Base-by-base conservation (phyloP, 1,284 basidiomycete species). In the Ceratobasidium papillatum region DNA sequence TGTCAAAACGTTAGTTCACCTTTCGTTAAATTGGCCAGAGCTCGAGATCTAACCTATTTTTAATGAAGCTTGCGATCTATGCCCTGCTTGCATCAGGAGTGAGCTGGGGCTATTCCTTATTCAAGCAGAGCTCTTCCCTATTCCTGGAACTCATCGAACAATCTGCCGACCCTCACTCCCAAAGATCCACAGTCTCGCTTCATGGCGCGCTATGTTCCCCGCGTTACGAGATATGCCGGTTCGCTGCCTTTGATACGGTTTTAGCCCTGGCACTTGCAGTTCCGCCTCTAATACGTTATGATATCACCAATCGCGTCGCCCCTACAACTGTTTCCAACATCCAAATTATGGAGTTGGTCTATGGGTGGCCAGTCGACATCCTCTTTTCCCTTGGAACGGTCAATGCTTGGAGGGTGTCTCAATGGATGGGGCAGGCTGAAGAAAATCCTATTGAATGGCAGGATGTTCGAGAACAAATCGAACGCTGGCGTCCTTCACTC, bases 321-420 rank as follows among this genome's bases (percentile, higher is more conserved):
- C 1, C 7, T 9, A 12, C 19, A 7, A 22, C 9, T 7, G 19
- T n/a, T 5, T 5, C 17, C 3, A 19, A 19, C 8, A 7, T 14
- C 22, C 47, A 30, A 32, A 22, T 25, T 14, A 8, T 68, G 11
- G 64, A 68, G 19, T 68, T 11, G 34, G n/a, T 68, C 5, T 68
- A 68, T 27, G 64, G 64, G 12, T 30, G 25, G 9, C 64, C 64
- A 7, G 8, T 36, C 1, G 47, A 56, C 22, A 56, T 68, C 19
- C 19, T 68, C 17, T 30, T 68, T 1, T 25, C 27, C 2, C 30
- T 68, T 19, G 64, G 45, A 14, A 68, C 9, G 47, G 27, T 68
- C 19, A 68, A 68, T 38, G 64, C 49, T 7, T 54, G 64, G 49
- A 68, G 64, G 27, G 11, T 27, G 2, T 52, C 63, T 1, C 30